phyloP scores from a whole-genome alignment of 2,329 filamentous ascomycete genomes.

The Fusarium napiforme region DNA sequence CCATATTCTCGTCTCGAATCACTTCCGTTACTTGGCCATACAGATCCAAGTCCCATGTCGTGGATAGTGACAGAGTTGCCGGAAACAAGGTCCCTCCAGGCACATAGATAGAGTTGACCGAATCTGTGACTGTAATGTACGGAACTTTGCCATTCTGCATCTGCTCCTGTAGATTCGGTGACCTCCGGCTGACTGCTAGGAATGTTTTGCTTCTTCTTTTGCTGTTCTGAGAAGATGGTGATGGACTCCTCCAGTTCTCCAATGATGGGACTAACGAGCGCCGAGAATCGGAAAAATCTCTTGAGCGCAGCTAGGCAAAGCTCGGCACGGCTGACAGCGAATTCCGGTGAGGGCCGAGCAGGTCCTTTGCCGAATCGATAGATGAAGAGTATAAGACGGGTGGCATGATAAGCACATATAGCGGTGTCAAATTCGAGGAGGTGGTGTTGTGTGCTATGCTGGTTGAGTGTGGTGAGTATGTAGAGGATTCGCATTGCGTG shows the following conservation, averaged over 20 bases:
- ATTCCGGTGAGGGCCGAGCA: background rate
- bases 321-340: background rate
- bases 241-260: background rate
- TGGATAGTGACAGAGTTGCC: background rate
- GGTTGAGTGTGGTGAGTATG: background rate
- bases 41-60: background rate
- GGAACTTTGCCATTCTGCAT: background rate
- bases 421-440: background rate
- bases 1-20: background rate
- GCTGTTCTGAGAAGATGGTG: background rate
- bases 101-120: background rate
- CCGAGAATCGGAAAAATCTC: background rate
- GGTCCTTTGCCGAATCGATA: background rate
- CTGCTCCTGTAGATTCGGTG: no score
- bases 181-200: accelerated
- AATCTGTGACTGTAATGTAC: background rate
- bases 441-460: background rate
- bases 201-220: background rate
- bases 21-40: background rate
- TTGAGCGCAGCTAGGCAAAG: background rate
- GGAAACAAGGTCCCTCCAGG: background rate
- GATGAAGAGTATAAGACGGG: background rate
- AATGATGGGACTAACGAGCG: background rate
- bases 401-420: background rate
- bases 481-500: background rate